Percentiles rank a stretch among this genome's conserved stretches.
Evolutionary conservation across 2,329 filamentous ascomycete species (phyloP).

Genomic region (Sclerotinia sclerotiorum): DNA sequence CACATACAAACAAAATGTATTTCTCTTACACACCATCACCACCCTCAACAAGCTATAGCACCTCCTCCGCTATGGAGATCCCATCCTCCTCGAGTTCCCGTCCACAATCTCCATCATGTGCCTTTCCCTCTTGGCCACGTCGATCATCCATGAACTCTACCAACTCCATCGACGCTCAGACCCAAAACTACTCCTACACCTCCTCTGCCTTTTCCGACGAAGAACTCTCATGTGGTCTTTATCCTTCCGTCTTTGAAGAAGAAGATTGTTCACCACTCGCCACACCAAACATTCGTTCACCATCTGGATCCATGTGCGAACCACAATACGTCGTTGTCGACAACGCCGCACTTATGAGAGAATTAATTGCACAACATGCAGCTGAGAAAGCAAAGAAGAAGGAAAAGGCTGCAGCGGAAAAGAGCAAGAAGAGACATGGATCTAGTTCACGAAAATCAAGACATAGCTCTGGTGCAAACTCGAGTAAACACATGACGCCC

Average conservation of each 20-base stretch:
- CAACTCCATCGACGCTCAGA: constrained; percentile 29
- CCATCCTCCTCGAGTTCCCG: constrained; percentile 31
- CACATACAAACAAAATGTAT: constrained; percentile 30
- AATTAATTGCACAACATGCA: constrained; percentile 37
- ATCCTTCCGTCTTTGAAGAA: constrained; percentile 52
- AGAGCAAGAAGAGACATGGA: constrained; percentile 27
- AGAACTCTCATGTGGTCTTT: constrained; percentile 48
- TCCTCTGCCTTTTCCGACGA: constrained; percentile 56
- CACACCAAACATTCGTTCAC: constrained; percentile 37
- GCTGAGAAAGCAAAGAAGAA: constrained; percentile 38
- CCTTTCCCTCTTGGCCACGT: constrained; percentile 60
- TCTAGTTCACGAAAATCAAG: constrained; percentile 40
- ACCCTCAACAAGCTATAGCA: constrained; percentile 32
- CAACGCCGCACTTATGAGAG: constrained; percentile 36
- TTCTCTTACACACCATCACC: constrained; percentile 37
- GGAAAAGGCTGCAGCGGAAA: constrained; percentile 20
- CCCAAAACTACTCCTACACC: constrained; percentile 25
- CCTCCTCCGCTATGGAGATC: constrained; percentile 36
- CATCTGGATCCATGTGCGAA: constrained; percentile 32
- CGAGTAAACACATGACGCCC: constrained; percentile 57
- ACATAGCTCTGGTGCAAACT: constrained; percentile 34
- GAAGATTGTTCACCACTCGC: constrained; percentile 46
- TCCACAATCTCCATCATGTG: constrained; percentile 45
- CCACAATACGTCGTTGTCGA: constrained; percentile 33
- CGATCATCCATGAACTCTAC: constrained; percentile 48